Base-by-base conservation (phyloP, 352 stramenopile species). In the Phytopythium vexans region DNA sequence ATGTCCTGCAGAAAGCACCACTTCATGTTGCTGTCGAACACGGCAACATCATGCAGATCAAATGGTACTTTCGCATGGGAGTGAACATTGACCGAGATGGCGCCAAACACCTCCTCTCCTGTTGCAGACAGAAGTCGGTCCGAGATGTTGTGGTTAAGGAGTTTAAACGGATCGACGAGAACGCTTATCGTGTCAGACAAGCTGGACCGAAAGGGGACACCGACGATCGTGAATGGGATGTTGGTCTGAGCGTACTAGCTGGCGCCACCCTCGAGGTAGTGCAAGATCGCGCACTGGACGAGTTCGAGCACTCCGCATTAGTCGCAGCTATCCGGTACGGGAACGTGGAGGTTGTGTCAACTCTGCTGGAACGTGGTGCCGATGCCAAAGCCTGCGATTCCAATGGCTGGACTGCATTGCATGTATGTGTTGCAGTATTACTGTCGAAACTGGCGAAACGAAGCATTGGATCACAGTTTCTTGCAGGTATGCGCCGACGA, bases 391-490 rank as follows among this genome's bases (percentile, higher is more conserved):
- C 57, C n/a, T 63, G 60, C 48, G 80, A 90, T 56, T 54, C 60
- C 1, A 82, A 88, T 21, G 73, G 64, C 1, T 90, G 80, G 80
- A 86, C 74, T 1, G 54, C 67, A 33, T 53, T 90, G 8, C 80
- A 90, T 58, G 77, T 87, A 45, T 15, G 70, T 75, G 31, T 10
- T 14, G 41, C 2, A 32, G 3, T 33, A 15, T 59, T 32, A 8
- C 0, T 49, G 15, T 54, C 11, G 50, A 3, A 39, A 3, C 4
- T 43, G 21, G 21, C 21, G 21, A 27, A 27, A 27, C 21, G 21
- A 27, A 27, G 21, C 21, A 27, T 27, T 27, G 21, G 15, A 8
- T 40, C 10, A 35, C 35, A 32, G 0, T 5, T 34, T 54, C 6
- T 3, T 16, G 6, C 21, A 90, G 80, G 76, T 82, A 50, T 87